A percentile compares a stretch with the other conserved stretches of the same genome.
phyloP scores from a whole-genome alignment of 768 basidiomycete genomes.

The Leccinum olivaceopallidum region DNA sequence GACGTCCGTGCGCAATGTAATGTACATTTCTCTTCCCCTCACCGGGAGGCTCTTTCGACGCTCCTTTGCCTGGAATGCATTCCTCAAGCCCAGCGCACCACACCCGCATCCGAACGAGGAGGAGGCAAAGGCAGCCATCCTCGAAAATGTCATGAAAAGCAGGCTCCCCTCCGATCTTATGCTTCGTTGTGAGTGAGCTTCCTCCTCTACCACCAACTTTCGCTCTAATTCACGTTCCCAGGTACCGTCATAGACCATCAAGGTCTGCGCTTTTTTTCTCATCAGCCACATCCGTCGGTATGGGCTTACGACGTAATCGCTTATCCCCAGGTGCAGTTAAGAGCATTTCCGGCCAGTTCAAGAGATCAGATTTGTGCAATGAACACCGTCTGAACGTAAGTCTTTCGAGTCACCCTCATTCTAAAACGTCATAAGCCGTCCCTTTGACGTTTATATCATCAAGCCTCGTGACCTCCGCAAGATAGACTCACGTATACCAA shows the following conservation, averaged over 20 bases:
- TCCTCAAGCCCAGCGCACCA: slow-evolving; percentile 11
- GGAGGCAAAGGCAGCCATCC: slow-evolving; percentile 70
- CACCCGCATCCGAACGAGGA: slow-evolving; percentile 47
- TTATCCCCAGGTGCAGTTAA: slow-evolving; percentile 69
- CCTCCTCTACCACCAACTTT: slow-evolving; percentile 12
- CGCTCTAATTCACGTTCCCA: slow-evolving; percentile 34
- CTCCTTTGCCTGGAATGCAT: slow-evolving; percentile 30
- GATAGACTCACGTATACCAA: slow-evolving; percentile 92
- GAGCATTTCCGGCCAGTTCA: slow-evolving; percentile 87
- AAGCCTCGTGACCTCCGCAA: slow-evolving; percentile 96
- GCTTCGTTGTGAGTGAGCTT: slow-evolving; percentile 73
- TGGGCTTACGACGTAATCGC: slow-evolving; percentile 30
- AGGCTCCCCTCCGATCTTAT: slow-evolving; percentile 88
- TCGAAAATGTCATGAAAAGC: slow-evolving; percentile 86
- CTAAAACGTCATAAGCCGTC: slow-evolving; percentile 19
- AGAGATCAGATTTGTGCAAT: slow-evolving; percentile 82
- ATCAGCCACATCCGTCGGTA: slow-evolving; percentile 4
- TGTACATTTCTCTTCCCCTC: slow-evolving; percentile 19
- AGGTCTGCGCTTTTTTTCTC: slow-evolving; percentile 47
- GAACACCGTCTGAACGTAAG: slow-evolving; percentile 91
- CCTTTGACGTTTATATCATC: slow-evolving; percentile 26
- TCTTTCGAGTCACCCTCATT: slow-evolving; percentile 18
- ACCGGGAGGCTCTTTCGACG: slow-evolving; percentile 9
- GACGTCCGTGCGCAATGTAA: slow-evolving; percentile 39
- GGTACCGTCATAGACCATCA: slow-evolving; percentile 87